Evolutionary conservation across 176 grass and related monocot genomes (phyloP).

Genomic region (Carex myosuroides): DNA sequence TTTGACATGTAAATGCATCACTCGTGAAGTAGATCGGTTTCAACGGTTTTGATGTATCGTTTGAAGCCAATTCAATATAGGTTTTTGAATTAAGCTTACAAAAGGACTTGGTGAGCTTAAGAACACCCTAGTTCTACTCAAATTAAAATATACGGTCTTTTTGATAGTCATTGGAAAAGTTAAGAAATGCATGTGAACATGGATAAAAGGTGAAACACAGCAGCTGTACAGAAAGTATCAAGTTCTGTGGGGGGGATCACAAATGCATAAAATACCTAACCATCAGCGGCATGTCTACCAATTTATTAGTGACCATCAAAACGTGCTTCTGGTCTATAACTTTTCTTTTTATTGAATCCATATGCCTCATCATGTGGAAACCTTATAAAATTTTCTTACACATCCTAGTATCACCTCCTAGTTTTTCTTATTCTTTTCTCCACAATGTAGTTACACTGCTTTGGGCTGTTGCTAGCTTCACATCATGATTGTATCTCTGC

Average conservation of each 20-base stretch:
- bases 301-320: slow-evolving; percentile 3
- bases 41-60: too few species aligned
- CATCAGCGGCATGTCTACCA: not conserved
- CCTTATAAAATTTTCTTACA: not conserved
- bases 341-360: slow-evolving; percentile 10
- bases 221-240: not conserved
- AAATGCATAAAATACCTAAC: too few species aligned
- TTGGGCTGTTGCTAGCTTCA: slow-evolving; percentile 62
- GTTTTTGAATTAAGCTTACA: too few species aligned
- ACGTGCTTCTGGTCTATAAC: slow-evolving; percentile 9
- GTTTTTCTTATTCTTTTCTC: slow-evolving; percentile 29
- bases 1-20: too few species aligned
- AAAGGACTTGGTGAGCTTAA: too few species aligned
- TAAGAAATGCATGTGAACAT: not conserved
- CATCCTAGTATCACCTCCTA: slow-evolving; percentile 25
- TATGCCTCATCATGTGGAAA: not conserved
- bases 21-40: too few species aligned
- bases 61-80: too few species aligned
- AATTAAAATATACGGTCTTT: not conserved
- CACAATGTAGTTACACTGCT: slow-evolving; percentile 62
- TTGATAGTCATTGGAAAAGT: not conserved
- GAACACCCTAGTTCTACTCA: too few species aligned
- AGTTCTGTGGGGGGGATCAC: not conserved
- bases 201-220: not conserved
- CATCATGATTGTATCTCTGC: slow-evolving; percentile 38